Conservation (phyloP, 495 filamentous ascomycete genomes). For the Penicillium lividum region DNA sequence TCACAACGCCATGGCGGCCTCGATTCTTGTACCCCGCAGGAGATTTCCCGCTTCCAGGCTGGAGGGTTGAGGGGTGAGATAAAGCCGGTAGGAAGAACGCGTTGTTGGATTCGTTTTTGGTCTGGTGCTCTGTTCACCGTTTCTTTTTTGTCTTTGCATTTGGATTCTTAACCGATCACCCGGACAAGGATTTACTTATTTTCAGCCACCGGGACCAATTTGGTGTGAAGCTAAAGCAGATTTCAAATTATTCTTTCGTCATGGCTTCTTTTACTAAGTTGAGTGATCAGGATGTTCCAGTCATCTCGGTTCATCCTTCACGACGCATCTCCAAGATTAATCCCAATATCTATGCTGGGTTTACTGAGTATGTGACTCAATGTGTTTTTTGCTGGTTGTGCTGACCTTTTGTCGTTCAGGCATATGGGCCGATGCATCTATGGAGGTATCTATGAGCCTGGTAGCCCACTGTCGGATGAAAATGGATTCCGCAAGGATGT, state of each 20-base stretch:
- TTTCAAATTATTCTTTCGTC: background rate
- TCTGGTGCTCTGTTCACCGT: background rate
- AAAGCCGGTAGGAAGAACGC: background rate
- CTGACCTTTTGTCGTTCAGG: constrained; percentile 34
- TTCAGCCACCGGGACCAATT: constrained; percentile 13
- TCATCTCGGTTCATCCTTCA: constrained; percentile 59
- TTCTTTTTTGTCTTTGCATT: constrained; percentile 6
- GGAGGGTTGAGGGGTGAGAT: constrained; percentile 2
- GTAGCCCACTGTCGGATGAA: constrained; percentile 66
- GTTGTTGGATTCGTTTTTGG: background rate
- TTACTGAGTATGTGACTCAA: constrained; percentile 60
- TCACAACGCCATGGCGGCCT: constrained; percentile 2
- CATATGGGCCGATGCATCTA: constrained; percentile 87
- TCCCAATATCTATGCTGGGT: constrained; percentile 73
- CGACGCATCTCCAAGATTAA: constrained; percentile 68
- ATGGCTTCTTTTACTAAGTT: constrained; percentile 75
- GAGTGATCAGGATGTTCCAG: constrained; percentile 53
- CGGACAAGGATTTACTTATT: constrained; percentile 4
- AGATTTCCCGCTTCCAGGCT: constrained; percentile 28
- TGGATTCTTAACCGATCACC: constrained; percentile 1
- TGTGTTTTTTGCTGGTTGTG: too few species aligned
- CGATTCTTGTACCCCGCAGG: constrained; percentile 23
- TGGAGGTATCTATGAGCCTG: constrained; percentile 78
- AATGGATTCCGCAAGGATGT: constrained; percentile 78
- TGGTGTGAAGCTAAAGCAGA: background rate